phyloP scores from a whole-genome alignment of 805 yeast genomes.

The Saccharomycopsis vini region DNA sequence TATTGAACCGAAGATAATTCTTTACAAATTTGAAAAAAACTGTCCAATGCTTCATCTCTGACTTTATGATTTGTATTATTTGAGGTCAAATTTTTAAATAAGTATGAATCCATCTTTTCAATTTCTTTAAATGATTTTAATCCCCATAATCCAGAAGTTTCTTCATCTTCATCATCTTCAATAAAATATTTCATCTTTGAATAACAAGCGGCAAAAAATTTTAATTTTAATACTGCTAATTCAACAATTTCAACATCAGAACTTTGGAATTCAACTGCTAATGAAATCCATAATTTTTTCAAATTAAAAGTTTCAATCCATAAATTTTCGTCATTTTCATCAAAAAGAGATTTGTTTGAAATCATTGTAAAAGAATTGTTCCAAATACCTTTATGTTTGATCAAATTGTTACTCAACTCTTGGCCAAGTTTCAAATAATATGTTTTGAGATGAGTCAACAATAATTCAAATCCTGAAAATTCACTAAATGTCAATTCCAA shows the following conservation, averaged over 20 bases:
- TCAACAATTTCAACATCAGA: constrained; percentile 20
- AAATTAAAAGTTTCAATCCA: constrained; percentile 22
- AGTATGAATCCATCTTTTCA: not conserved
- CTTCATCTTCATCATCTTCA: constrained; percentile 8
- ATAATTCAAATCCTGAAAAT: not conserved
- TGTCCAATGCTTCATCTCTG: constrained; percentile 1
- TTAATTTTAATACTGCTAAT: constrained; percentile 22
- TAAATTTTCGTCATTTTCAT: constrained; percentile 14
- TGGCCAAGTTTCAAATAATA: constrained; percentile 11
- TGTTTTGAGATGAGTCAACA: not conserved
- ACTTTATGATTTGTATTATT: constrained; percentile 1
- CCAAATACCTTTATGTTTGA: constrained; percentile 16
- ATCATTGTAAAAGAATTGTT: constrained; percentile 4
- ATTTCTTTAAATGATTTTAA: constrained; percentile 4
- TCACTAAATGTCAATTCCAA: constrained; percentile 8
- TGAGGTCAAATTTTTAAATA: constrained; percentile 7
- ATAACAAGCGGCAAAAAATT: constrained; percentile 23
- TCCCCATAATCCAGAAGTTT: constrained; percentile 2
- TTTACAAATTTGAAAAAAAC: constrained; percentile 22
- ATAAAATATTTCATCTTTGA: constrained; percentile 7
- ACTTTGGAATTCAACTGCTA: constrained; percentile 18
- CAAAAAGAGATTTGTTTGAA: not conserved
- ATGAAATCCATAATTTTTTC: constrained; percentile 19
- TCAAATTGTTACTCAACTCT: constrained; percentile 11
- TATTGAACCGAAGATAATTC: constrained; percentile 18